phyloP scores from a whole-genome alignment of 352 stramenopile species.

The Phytophthora multivora region DNA sequence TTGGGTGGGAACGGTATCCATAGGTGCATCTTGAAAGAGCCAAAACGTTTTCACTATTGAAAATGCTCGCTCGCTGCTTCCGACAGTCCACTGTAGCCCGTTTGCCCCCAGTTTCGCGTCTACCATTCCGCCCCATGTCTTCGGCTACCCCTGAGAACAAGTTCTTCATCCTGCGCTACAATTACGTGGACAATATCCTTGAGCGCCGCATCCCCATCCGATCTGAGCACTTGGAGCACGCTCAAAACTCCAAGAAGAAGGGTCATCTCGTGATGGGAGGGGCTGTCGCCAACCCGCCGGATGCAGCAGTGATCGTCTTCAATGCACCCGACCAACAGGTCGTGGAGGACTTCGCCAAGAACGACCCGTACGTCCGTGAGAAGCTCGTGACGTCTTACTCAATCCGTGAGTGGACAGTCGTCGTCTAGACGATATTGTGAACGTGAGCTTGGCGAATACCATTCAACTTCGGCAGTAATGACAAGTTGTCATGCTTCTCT shows the following conservation, averaged over 20 bases:
- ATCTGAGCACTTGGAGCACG: conserved; percentile 52
- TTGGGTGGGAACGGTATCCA: neutral
- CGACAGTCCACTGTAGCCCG: neutral
- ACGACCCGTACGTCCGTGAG: conserved; percentile 71
- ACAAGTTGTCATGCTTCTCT: no score
- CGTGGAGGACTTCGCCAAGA: conserved; percentile 60
- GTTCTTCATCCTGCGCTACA: conserved; percentile 63
- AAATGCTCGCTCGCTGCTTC: conserved; percentile 1
- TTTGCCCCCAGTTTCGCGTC: neutral
- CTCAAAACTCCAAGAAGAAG: conserved; percentile 41
- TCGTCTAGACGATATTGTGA: neutral
- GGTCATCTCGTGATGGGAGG: conserved; percentile 61
- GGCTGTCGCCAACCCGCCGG: conserved; percentile 54
- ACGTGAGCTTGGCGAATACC: no score
- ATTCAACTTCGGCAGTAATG: no score
- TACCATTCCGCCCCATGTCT: neutral
- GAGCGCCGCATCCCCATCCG: conserved; percentile 66
- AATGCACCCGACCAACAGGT: conserved; percentile 41
- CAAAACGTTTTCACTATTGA: neutral
- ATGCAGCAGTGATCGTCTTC: conserved; percentile 60
- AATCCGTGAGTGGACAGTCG: conserved; percentile 64
- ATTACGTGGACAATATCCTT: conserved; percentile 63
- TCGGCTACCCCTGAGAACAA: conserved; percentile 21
- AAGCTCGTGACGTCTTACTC: conserved; percentile 57
- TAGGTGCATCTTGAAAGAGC: neutral